Evolutionary conservation across 2,329 filamentous ascomycete species (phyloP).

Genomic region (Hypoxylon sp.): DNA sequence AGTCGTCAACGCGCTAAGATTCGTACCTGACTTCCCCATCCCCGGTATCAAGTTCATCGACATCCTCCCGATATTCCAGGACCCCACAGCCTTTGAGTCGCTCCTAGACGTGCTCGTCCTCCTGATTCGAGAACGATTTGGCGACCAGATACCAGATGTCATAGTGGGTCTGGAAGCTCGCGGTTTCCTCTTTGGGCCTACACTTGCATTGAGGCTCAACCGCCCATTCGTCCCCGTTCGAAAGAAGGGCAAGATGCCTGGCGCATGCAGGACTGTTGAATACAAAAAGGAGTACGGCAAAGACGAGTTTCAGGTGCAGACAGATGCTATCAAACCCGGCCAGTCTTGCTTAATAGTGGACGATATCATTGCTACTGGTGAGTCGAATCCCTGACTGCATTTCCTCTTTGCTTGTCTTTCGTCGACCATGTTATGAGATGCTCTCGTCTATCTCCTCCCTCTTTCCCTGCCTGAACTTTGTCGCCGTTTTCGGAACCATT

Average conservation of each 20-base stretch:
- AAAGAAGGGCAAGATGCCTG: slow-evolving; percentile 96
- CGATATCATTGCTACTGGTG: slow-evolving; percentile 98
- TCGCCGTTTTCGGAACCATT: not conserved
- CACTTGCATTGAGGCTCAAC: slow-evolving; percentile 83
- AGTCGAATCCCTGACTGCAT: slow-evolving; percentile 52
- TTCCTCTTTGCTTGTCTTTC: slow-evolving; percentile 13
- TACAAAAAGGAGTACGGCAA: slow-evolving; percentile 97
- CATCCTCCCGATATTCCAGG: slow-evolving; percentile 94
- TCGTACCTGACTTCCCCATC: slow-evolving; percentile 92
- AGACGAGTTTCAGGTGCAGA: slow-evolving; percentile 97
- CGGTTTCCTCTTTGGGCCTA: slow-evolving; percentile 95
- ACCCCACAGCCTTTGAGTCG: slow-evolving; percentile 77
- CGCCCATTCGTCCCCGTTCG: slow-evolving; percentile 92
- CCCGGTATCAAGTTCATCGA: slow-evolving; percentile 97
- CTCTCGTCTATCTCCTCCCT: not conserved
- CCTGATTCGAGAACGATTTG: slow-evolving; percentile 76
- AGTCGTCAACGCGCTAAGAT: slow-evolving; percentile 79
- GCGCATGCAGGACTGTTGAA: slow-evolving; percentile 83
- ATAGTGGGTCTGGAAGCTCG: slow-evolving; percentile 93
- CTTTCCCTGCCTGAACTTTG: not conserved
- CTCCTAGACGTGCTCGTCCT: slow-evolving; percentile 89
- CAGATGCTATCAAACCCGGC: slow-evolving; percentile 83
- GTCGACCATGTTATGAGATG: slow-evolving; percentile 2
- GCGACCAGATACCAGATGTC: slow-evolving; percentile 79
- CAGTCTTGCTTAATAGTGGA: slow-evolving; percentile 95